Conservation (phyloP, 179 eudicot genomes). For the Carnegiea gigantea region DNA sequence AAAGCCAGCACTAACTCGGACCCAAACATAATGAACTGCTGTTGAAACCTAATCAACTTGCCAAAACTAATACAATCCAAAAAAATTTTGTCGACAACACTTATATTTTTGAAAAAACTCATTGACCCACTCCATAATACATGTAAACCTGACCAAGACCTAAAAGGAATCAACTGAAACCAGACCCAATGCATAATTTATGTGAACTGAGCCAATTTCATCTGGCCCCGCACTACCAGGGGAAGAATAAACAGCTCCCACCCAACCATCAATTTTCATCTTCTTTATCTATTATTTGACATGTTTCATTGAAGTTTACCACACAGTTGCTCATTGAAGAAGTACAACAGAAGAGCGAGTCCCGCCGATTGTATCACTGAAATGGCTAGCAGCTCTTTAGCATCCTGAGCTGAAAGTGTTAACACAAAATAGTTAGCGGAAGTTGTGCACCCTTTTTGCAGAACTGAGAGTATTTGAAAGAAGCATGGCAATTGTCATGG, state of each 20-base stretch:
- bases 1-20: no score
- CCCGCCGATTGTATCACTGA: neutral
- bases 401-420: no score
- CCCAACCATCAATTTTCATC: neutral
- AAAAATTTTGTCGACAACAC: no score
- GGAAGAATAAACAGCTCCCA: neutral
- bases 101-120: no score
- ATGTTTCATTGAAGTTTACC: neutral
- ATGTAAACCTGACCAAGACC: no score
- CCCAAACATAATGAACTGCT: no score
- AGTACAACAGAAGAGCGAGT: slow-evolving; percentile 5
- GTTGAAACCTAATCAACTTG: no score
- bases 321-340: neutral
- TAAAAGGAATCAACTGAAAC: no score
- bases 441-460: slow-evolving; percentile 62
- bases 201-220: neutral
- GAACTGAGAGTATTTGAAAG: slow-evolving; percentile 77
- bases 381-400: neutral
- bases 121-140: no score
- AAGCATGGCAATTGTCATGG: slow-evolving; percentile 98
- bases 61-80: no score
- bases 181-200: no score
- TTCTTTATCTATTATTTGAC: neutral
- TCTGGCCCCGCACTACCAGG: neutral
- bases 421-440: slow-evolving; percentile 30